phyloP scores from a whole-genome alignment of 2,329 filamentous ascomycete genomes.

The Passalora sequoiae region DNA sequence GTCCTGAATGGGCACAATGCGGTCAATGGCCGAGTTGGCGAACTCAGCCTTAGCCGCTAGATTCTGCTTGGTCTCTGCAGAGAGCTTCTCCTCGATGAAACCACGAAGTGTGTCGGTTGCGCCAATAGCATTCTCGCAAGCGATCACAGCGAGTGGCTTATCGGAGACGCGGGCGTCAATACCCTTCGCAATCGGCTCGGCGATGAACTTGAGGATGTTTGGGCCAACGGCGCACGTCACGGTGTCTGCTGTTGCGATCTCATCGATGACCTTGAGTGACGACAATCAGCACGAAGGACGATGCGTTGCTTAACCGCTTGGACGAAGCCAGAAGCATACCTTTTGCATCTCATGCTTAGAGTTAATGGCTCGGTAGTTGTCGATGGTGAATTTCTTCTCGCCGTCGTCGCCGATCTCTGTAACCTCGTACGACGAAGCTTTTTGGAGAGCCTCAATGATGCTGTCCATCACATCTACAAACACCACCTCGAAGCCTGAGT shows the following conservation, averaged over 20 bases:
- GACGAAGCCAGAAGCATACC: too few relatives aligned
- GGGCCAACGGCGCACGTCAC: slow-evolving; percentile 97
- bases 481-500: slow-evolving; percentile 91
- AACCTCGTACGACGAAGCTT: slow-evolving; percentile 73
- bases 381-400: slow-evolving; percentile 74
- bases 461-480: slow-evolving; percentile 90
- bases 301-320: too few relatives aligned
- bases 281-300: too few relatives aligned
- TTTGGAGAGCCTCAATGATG: slow-evolving; percentile 75
- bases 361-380: slow-evolving; percentile 96
- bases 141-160: slow-evolving; percentile 81
- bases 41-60: slow-evolving; percentile 75
- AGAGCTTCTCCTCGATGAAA: slow-evolving; percentile 68
- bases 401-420: slow-evolving; percentile 86
- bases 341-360: slow-evolving; percentile 78
- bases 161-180: slow-evolving; percentile 66
- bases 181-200: slow-evolving; percentile 89
- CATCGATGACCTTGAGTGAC: too few relatives aligned
- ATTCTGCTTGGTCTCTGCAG: slow-evolving; percentile 59
- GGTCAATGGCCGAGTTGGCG: slow-evolving; percentile 97
- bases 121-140: slow-evolving; percentile 95
- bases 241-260: slow-evolving; percentile 80
- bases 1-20: slow-evolving; percentile 91
- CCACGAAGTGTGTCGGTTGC: slow-evolving; percentile 82
- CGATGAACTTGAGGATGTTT: slow-evolving; percentile 93